phyloP scores from a whole-genome alignment of 1,284 basidiomycete genomes.

The Trametes polyzona region DNA sequence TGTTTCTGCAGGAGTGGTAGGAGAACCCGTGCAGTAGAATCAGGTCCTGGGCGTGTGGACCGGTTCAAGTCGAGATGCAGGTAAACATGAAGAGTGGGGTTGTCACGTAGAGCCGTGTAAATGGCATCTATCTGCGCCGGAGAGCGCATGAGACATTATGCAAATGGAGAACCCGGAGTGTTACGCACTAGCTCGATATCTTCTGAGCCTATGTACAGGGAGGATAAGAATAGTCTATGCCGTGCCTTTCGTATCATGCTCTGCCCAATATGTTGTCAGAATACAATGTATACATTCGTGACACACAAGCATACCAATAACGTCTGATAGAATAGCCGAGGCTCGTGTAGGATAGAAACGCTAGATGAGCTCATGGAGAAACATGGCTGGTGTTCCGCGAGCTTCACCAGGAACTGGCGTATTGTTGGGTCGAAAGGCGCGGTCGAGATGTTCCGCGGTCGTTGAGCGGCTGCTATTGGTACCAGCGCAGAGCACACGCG shows the following conservation, averaged over 20 bases:
- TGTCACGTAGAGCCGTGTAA: constrained; percentile 58
- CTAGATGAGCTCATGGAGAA: constrained; percentile 38
- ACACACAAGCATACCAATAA: constrained; percentile 40
- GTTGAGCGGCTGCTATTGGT: constrained; percentile 14
- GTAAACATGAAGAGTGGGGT: constrained; percentile 68
- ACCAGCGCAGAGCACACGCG: constrained; percentile 16
- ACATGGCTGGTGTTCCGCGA: constrained; percentile 43
- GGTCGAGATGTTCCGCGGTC: constrained; percentile 25
- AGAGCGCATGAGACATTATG: background rate
- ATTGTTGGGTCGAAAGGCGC: constrained; percentile 31
- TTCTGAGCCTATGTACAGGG: constrained; percentile 46
- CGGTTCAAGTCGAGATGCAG: constrained; percentile 90
- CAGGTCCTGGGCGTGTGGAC: constrained; percentile 82
- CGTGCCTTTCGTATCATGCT: constrained; percentile 76
- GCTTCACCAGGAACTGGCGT: constrained; percentile 31
- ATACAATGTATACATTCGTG: background rate
- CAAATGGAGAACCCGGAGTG: background rate
- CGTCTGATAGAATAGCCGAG: constrained; percentile 42
- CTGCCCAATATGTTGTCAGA: constrained; percentile 41
- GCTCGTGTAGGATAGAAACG: constrained; percentile 42
- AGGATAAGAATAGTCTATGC: constrained; percentile 83
- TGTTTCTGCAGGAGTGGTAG: constrained; percentile 74
- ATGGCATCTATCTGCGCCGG: constrained; percentile 71
- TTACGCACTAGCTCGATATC: constrained; percentile 40
- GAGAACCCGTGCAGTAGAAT: constrained; percentile 77